phyloP scores from a whole-genome alignment of 495 filamentous ascomycete genomes.

The Copromyces sp. region DNA sequence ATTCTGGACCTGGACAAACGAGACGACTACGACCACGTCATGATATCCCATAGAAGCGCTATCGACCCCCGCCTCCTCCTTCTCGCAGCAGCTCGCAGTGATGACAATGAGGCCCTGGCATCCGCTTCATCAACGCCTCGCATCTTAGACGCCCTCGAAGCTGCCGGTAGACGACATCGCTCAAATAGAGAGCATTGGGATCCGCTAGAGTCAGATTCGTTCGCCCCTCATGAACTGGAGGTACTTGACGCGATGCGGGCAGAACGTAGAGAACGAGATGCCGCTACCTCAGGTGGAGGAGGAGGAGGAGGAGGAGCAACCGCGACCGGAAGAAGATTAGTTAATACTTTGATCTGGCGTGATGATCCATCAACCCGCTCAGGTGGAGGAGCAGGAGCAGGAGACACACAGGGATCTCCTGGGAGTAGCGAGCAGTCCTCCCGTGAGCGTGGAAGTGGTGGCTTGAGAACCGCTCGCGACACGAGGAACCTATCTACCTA shows the following conservation, averaged over 20 bases:
- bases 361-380: neutral
- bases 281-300: neutral
- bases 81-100: neutral
- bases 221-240: neutral
- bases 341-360: neutral
- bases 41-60: constrained; percentile 32
- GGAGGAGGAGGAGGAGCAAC: neutral
- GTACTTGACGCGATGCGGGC: neutral
- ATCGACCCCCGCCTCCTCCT: constrained; percentile 39
- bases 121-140: constrained; percentile 1
- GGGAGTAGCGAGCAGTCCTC: neutral
- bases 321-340: neutral
- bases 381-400: neutral
- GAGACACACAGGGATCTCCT: neutral
- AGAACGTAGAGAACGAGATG: neutral
- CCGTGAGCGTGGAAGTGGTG: neutral
- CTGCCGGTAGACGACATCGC: neutral
- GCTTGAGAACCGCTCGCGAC: neutral
- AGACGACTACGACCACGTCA: constrained; percentile 43
- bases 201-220: neutral
- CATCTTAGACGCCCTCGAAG: neutral
- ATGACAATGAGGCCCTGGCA: neutral
- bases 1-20: constrained; percentile 53
- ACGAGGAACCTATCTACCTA: neutral
- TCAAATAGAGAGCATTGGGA: constrained; percentile 15